Percentiles rank a stretch among this genome's conserved stretches.
Evolutionary conservation across 2,329 filamentous ascomycete species (phyloP).

Genomic region (Clarireedia sp.): DNA sequence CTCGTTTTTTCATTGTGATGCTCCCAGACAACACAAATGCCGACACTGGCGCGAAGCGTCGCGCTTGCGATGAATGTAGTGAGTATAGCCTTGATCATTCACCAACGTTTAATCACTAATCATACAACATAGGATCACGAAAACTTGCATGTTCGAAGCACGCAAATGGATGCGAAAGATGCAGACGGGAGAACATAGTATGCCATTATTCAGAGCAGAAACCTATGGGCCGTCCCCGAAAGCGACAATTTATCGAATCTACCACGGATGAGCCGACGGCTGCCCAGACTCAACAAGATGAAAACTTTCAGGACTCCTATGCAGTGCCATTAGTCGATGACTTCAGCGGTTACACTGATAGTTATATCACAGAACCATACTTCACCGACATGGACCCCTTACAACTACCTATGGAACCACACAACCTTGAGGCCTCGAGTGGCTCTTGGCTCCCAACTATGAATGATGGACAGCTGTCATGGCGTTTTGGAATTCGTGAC

Average conservation of each 20-base stretch:
- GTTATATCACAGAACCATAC: conserved; percentile 15
- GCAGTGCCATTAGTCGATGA: conserved; percentile 11
- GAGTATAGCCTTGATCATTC: conserved; percentile 30
- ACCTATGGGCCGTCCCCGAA: conserved; percentile 57
- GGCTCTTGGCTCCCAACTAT: background rate
- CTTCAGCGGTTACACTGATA: conserved; percentile 10
- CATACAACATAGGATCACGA: conserved; percentile 41
- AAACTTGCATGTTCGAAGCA: conserved; percentile 62
- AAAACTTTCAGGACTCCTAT: conserved; percentile 10
- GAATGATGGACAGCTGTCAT: conserved; percentile 11
- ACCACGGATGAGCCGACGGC: conserved; percentile 10
- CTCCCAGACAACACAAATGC: conserved; percentile 8
- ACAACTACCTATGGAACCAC: background rate
- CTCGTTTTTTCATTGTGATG: conserved; percentile 9
- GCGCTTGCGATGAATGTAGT: conserved; percentile 63
- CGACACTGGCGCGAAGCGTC: conserved; percentile 38
- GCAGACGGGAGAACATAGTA: conserved; percentile 45
- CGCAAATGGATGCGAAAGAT: conserved; percentile 49
- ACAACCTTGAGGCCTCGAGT: background rate
- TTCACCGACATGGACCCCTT: background rate
- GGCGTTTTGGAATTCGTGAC: conserved; percentile 19
- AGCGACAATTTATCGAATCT: conserved; percentile 37
- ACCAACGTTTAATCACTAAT: conserved; percentile 15
- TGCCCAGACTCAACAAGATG: conserved; percentile 1
- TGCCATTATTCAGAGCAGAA: conserved; percentile 60